These are phyloP conservation scores for Huntiella decipiens DNA, from an alignment of 2,329 filamentous ascomycete species.

Conservation along the genomic window DNA sequence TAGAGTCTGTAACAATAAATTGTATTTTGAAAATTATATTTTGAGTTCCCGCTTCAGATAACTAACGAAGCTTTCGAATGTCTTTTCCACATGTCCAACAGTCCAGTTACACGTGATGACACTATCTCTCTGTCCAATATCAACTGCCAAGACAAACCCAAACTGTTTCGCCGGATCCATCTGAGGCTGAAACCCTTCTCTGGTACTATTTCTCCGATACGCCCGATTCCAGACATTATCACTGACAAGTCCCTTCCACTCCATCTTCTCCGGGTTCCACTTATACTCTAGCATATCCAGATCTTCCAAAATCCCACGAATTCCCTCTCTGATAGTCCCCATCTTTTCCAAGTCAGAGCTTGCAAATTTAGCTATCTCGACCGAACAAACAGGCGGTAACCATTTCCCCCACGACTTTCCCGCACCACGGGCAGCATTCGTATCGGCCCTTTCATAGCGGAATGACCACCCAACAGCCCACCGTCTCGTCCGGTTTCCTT, in stretches of 20 bases:
- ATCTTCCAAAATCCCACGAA: slow-evolving; percentile 28
- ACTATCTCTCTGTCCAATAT: no score
- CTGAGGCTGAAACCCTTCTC: no score
- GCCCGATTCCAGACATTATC: slow-evolving; percentile 40
- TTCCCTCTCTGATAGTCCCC: slow-evolving; percentile 17
- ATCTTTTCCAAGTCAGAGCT: slow-evolving; percentile 21
- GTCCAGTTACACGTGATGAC: slow-evolving; percentile 12
- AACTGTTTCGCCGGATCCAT: no score
- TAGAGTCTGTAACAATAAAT: no score
- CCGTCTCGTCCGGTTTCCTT: slow-evolving; percentile 58
- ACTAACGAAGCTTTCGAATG: not conserved
- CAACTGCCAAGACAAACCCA: no score
- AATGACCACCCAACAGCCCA: slow-evolving; percentile 91
- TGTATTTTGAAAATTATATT: no score
- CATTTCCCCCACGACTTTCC: slow-evolving; percentile 21
- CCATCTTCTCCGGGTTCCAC: slow-evolving; percentile 34
- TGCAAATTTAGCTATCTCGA: slow-evolving; percentile 27
- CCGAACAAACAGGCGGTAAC: slow-evolving; percentile 24
- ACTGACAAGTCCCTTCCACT: slow-evolving; percentile 43
- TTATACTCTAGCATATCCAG: slow-evolving; percentile 44
- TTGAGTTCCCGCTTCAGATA: no score
- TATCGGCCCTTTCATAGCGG: slow-evolving; percentile 40
- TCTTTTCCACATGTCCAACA: slow-evolving; percentile 16
- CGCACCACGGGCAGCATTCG: slow-evolving; percentile 26
- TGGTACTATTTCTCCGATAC: slow-evolving; percentile 39